Conservation (phyloP, 306 rosid species). For the Cicer pinnatifidum region DNA sequence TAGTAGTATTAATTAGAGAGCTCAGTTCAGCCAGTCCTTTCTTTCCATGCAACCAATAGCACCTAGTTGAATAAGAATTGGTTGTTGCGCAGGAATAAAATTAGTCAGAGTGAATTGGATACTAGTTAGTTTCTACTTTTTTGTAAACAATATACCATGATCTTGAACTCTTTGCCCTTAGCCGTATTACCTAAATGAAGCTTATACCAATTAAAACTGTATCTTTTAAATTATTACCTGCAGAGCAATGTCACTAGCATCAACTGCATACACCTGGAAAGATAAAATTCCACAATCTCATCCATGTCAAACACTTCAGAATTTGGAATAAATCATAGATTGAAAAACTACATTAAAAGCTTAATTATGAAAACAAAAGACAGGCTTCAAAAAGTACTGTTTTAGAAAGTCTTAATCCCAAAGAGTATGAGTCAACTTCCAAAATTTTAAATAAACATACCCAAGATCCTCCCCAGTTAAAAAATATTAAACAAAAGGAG, state of each 20-base stretch:
- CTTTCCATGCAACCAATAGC: background rate
- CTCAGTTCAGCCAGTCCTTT: background rate
- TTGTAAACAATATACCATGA: background rate
- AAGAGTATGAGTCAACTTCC: background rate
- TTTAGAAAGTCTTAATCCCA: constrained; percentile 23
- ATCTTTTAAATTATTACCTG: constrained; percentile 70
- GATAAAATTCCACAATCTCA: constrained; percentile 43
- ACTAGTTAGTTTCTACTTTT: constrained; percentile 2
- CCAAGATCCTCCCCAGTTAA: constrained; percentile 10
- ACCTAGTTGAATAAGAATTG: background rate
- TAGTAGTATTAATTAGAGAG: background rate
- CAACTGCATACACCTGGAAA: constrained; percentile 92
- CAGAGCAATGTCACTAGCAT: constrained; percentile 95
- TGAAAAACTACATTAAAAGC: constrained; percentile 33
- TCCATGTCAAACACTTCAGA: constrained; percentile 30
- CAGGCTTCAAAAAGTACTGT: background rate
- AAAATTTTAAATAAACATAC: background rate
- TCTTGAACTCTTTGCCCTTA: background rate
- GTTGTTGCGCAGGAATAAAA: background rate
- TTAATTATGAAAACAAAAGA: constrained; percentile 12
- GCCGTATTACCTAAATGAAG: constrained; percentile 2
- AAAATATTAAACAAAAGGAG: constrained; percentile 20
- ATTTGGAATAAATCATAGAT: constrained; percentile 14
- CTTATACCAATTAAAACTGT: constrained; percentile 19
- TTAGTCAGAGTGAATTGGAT: background rate